Evolutionary conservation across 208 protist genomes (phyloP).

Genomic region (Willaertia magna): DNA sequence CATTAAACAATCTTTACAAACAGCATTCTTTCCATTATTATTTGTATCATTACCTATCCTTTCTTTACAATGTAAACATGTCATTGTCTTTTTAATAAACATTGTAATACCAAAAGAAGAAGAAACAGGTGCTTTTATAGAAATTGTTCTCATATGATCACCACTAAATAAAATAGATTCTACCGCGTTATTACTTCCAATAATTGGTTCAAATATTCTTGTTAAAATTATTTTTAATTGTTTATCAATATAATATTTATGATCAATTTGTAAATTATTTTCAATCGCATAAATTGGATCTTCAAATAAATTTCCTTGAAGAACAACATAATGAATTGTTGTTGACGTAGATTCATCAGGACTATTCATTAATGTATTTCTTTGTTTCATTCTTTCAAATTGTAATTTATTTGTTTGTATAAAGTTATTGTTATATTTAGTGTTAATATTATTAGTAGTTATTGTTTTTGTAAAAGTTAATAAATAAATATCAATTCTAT

Average conservation of each 20-base stretch:
- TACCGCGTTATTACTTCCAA: slow-evolving; percentile 91
- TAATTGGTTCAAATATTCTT: slow-evolving; percentile 70
- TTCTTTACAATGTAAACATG: slow-evolving; percentile 91
- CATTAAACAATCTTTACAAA: slow-evolving; percentile 75
- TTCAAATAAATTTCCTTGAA: slow-evolving; percentile 72
- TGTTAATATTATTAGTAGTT: slow-evolving; percentile 73
- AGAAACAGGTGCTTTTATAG: slow-evolving; percentile 75
- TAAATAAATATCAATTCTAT: slow-evolving; percentile 79
- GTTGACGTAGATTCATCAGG: slow-evolving; percentile 79
- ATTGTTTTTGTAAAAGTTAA: slow-evolving; percentile 86
- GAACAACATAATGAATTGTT: slow-evolving; percentile 81
- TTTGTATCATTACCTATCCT: slow-evolving; percentile 33
- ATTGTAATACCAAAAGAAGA: slow-evolving; percentile 85
- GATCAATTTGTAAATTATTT: slow-evolving; percentile 86
- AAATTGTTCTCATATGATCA: slow-evolving; percentile 89
- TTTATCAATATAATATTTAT: slow-evolving; percentile 79
- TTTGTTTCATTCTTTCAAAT: slow-evolving; percentile 66
- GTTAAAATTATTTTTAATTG: slow-evolving; percentile 85
- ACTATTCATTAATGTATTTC: slow-evolving; percentile 64
- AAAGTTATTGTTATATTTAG: slow-evolving; percentile 84
- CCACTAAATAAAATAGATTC: slow-evolving; percentile 59
- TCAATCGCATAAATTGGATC: slow-evolving; percentile 99
- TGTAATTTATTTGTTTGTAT: slow-evolving; percentile 80
- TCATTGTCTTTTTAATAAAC: slow-evolving; percentile 82
- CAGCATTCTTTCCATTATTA: slow-evolving; percentile 41